phyloP scores from a whole-genome alignment of 306 rosid genomes.

The Dalbergia cultrata region DNA sequence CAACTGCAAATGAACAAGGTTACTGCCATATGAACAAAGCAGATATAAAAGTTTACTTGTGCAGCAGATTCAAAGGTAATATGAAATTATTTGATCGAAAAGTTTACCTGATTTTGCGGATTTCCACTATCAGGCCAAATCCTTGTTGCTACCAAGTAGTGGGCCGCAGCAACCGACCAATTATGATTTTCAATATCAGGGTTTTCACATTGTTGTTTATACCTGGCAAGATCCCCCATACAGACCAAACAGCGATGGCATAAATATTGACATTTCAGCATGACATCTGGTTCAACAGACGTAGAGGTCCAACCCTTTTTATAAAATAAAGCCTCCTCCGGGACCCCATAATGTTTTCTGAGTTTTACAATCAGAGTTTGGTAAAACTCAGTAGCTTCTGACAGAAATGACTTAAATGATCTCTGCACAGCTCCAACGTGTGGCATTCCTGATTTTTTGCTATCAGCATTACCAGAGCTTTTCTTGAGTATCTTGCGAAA shows the following conservation, averaged over 20 bases:
- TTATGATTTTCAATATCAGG: slow-evolving; percentile 62
- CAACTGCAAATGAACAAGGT: slow-evolving; percentile 61
- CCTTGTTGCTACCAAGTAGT: slow-evolving; percentile 88
- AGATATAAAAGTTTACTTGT: slow-evolving; percentile 27
- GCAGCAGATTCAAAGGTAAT: not conserved
- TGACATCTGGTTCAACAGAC: slow-evolving; percentile 60
- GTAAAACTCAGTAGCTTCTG: slow-evolving; percentile 84
- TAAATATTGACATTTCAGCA: slow-evolving; percentile 73
- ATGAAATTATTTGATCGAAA: slow-evolving; percentile 10
- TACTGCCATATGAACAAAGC: slow-evolving; percentile 32
- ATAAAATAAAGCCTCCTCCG: slow-evolving; percentile 63
- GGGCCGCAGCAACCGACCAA: slow-evolving; percentile 92
- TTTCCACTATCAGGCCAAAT: slow-evolving; percentile 97
- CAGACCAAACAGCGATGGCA: slow-evolving; percentile 95
- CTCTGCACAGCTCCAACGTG: slow-evolving; percentile 48
- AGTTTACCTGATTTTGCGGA: slow-evolving; percentile 91
- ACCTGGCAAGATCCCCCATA: slow-evolving; percentile 94
- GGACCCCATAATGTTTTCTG: slow-evolving; percentile 62
- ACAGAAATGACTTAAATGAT: slow-evolving; percentile 74
- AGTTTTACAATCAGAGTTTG: slow-evolving; percentile 69
- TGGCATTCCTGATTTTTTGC: slow-evolving; percentile 41
- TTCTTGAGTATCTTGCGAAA: slow-evolving; percentile 84
- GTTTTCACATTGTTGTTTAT: slow-evolving; percentile 80
- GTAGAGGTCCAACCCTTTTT: slow-evolving; percentile 49
- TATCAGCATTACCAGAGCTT: slow-evolving; percentile 58